Conservation (phyloP, 495 filamentous ascomycete species). For the Xylaria palmicola region DNA sequence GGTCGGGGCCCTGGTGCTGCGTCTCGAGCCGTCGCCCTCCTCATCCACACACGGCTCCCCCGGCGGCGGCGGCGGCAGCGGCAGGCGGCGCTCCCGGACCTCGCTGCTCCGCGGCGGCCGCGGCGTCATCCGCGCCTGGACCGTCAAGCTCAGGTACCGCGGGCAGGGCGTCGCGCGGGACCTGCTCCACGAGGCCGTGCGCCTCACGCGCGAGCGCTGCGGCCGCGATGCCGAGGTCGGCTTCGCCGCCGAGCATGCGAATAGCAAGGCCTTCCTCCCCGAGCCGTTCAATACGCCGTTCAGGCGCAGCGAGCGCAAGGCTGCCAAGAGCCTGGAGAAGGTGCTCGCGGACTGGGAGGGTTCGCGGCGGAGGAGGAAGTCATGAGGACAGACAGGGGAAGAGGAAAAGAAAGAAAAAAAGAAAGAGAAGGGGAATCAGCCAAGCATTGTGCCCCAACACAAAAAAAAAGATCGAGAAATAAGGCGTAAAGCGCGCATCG, state of each 20-base stretch:
- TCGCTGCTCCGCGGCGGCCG: constrained; percentile 40
- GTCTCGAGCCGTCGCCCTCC: constrained; percentile 38
- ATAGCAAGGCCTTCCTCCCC: constrained; percentile 60
- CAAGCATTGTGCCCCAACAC: no score
- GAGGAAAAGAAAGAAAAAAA: background rate
- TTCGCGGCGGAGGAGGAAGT: constrained; percentile 35
- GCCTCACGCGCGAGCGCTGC: constrained; percentile 53
- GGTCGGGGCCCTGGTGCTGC: constrained; percentile 44
- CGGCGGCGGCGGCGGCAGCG: constrained; percentile 5
- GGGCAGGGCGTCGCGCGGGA: constrained; percentile 64
- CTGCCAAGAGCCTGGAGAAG: constrained; percentile 50
- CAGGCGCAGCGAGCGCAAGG: constrained; percentile 54
- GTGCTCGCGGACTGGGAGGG: constrained; percentile 43
- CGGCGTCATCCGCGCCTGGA: constrained; percentile 71
- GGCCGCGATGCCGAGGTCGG: constrained; percentile 58
- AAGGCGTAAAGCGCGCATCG: no score
- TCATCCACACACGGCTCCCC: constrained; percentile 12
- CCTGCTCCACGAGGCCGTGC: constrained; percentile 66
- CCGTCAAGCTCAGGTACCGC: constrained; percentile 65
- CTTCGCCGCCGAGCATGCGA: constrained; percentile 68
- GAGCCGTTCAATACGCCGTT: constrained; percentile 59
- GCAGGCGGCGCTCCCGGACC: constrained; percentile 23
- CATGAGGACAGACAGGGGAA: background rate
- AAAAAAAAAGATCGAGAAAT: no score
- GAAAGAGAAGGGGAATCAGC: no score